Conservation (phyloP, 2,329 filamentous ascomycete species). For the Apiospora arundinis region DNA sequence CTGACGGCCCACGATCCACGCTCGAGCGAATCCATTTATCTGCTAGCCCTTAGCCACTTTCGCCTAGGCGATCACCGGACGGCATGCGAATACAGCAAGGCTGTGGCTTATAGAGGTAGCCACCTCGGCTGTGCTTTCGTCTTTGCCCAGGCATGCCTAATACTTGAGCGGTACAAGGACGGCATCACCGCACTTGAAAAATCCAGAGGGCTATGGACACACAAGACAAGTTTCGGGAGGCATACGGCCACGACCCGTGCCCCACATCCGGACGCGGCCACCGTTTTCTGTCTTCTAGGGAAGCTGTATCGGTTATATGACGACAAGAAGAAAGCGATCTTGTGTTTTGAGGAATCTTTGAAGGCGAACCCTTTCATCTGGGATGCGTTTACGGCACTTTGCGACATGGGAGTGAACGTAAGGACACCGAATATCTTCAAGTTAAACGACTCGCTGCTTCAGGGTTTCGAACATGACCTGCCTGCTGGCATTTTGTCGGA, state of each 20-base stretch:
- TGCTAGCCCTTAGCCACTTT: conserved; percentile 84
- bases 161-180: conserved; percentile 78
- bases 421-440: conserved; percentile 88
- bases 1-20: conserved; percentile 84
- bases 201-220: conserved; percentile 75
- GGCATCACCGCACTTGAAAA: conserved; percentile 87
- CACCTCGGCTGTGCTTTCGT: conserved; percentile 91
- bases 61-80: conserved; percentile 83
- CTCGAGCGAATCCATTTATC: conserved; percentile 79
- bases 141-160: conserved; percentile 87
- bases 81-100: conserved; percentile 82
- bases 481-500: conserved; percentile 41
- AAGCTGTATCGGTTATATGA: conserved; percentile 87
- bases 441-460: conserved; percentile 62
- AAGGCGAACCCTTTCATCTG: conserved; percentile 96
- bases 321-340: conserved; percentile 80
- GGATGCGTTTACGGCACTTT: conserved; percentile 91
- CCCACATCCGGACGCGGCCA: conserved; percentile 80
- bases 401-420: conserved; percentile 84
- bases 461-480: conserved; percentile 51
- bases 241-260: conserved; percentile 79
- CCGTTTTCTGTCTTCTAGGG: conserved; percentile 82
- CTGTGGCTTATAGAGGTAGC: conserved; percentile 70
- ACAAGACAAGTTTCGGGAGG: conserved; percentile 79
- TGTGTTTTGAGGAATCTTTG: conserved; percentile 86